Evolutionary conservation across 768 basidiomycete species (phyloP).

Genomic region (Scleroderma bovista): DNA sequence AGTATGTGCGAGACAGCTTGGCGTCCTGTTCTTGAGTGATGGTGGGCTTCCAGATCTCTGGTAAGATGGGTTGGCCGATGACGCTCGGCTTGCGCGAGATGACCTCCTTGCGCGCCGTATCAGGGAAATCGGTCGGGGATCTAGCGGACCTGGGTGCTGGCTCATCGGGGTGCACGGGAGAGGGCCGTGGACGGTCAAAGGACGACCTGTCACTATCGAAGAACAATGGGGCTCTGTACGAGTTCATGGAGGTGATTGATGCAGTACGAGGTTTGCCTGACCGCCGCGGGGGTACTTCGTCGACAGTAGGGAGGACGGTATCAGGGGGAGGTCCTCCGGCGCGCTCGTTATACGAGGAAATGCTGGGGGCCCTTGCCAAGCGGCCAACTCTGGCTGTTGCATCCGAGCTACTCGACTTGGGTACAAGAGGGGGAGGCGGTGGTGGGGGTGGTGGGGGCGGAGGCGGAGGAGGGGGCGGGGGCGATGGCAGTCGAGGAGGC

Average conservation of each 20-base stretch:
- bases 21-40: constrained; percentile 42
- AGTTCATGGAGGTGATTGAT: constrained; percentile 21
- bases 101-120: constrained; percentile 20
- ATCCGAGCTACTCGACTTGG: constrained; percentile 5
- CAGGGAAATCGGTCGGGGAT: constrained; percentile 15
- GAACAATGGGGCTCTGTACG: constrained; percentile 22
- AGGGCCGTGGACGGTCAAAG: constrained; percentile 16
- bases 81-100: constrained; percentile 31
- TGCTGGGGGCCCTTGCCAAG: constrained; percentile 14
- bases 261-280: constrained; percentile 21
- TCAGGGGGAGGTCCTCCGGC: constrained; percentile 13
- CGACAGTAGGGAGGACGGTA: constrained; percentile 13
- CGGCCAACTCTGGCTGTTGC: constrained; percentile 11
- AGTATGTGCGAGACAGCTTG: constrained; percentile 35
- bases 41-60: constrained; percentile 47
- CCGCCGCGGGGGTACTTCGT: constrained; percentile 14
- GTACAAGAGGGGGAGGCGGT: not conserved
- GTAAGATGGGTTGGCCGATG: constrained; percentile 30
- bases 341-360: constrained; percentile 19
- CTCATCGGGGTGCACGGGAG: constrained; percentile 25
- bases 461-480: not conserved
- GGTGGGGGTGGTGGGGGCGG: not conserved
- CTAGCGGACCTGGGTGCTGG: constrained; percentile 15
- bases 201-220: constrained; percentile 18
- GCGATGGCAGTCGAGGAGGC: not conserved